phyloP scores from a whole-genome alignment of 1,284 basidiomycete species.

The Neotropicomus parvogracilis region DNA sequence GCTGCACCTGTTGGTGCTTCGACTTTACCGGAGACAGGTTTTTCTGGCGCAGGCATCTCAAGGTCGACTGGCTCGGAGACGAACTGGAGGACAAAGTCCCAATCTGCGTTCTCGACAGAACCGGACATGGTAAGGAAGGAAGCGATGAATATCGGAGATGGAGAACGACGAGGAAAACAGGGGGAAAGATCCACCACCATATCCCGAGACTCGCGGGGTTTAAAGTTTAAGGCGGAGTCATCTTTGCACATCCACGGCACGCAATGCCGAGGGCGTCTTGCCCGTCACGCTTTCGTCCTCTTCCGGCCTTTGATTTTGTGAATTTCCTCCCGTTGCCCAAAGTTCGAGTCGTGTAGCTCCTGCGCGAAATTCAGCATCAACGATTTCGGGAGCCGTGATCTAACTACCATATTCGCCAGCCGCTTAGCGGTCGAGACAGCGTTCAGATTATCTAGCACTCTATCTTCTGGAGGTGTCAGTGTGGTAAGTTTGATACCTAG shows the following conservation, averaged over 20 bases:
- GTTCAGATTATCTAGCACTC: slow-evolving; percentile 86
- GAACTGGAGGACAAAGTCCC: slow-evolving; percentile 62
- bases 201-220: slow-evolving; percentile 19
- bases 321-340: slow-evolving; percentile 85
- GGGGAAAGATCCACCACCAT: slow-evolving; percentile 17
- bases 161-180: slow-evolving; percentile 18
- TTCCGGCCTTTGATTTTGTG: slow-evolving; percentile 62
- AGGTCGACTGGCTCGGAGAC: slow-evolving; percentile 53
- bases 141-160: neutral
- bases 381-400: neutral
- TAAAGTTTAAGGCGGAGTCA: slow-evolving; percentile 20
- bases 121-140: slow-evolving; percentile 18
- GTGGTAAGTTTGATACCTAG: slow-evolving; percentile 73
- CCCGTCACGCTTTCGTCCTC: slow-evolving; percentile 16
- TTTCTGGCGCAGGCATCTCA: slow-evolving; percentile 35
- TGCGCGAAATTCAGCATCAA: slow-evolving; percentile 34
- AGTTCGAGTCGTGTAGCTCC: slow-evolving; percentile 90
- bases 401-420: slow-evolving; percentile 85
- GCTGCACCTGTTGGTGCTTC: slow-evolving; percentile 17
- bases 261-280: slow-evolving; percentile 15
- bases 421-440: slow-evolving; percentile 89
- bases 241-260: slow-evolving; percentile 10
- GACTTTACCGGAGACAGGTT: slow-evolving; percentile 33
- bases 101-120: slow-evolving; percentile 47
- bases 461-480: slow-evolving; percentile 74